These are phyloP conservation scores for Trebouxia sp. DNA, from an alignment of 139 green algal species.

Conservation along the genomic window DNA sequence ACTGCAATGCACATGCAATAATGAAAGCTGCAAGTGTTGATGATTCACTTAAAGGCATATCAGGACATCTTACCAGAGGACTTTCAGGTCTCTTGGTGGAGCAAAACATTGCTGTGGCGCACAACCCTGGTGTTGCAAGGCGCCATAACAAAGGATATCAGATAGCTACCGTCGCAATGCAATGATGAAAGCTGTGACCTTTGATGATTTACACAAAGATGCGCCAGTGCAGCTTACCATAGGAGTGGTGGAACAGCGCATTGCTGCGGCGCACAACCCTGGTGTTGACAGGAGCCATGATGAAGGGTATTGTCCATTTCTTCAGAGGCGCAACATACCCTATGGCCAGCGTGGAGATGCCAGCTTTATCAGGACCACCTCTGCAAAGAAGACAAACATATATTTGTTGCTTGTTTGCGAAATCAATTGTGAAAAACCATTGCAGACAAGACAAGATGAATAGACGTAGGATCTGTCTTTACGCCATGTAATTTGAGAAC, in stretches of 20 bases:
- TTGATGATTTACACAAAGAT: not conserved
- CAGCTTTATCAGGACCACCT: conserved; percentile 7
- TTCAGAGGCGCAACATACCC: not conserved
- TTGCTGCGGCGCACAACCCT: conserved; percentile 69
- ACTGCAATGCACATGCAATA: not conserved
- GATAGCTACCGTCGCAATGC: not conserved
- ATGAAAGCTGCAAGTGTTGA: not conserved
- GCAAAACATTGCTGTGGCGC: not conserved
- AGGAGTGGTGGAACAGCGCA: conserved; percentile 45
- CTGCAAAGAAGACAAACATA: too few relatives aligned
- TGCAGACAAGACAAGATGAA: too few relatives aligned
- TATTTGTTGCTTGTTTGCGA: too few relatives aligned
- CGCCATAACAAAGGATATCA: not conserved
- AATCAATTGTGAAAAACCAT: too few relatives aligned
- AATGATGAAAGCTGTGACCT: not conserved
- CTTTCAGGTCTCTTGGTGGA: not conserved
- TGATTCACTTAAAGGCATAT: not conserved
- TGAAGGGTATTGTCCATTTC: conserved; percentile 55
- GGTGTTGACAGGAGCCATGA: conserved; percentile 71
- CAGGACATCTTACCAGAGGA: conserved; percentile 39
- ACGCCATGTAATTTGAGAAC: too few relatives aligned
- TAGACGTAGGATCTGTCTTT: too few relatives aligned
- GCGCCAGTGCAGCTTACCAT: conserved; percentile 36
- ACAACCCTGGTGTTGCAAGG: not conserved
- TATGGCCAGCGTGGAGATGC: too few relatives aligned